A percentile compares a stretch with the other conserved stretches of the same genome.
These are phyloP conservation scores for Cladophialophora immunda DNA, from an alignment of 2,329 filamentous ascomycete genomes.

Conservation along the genomic window DNA sequence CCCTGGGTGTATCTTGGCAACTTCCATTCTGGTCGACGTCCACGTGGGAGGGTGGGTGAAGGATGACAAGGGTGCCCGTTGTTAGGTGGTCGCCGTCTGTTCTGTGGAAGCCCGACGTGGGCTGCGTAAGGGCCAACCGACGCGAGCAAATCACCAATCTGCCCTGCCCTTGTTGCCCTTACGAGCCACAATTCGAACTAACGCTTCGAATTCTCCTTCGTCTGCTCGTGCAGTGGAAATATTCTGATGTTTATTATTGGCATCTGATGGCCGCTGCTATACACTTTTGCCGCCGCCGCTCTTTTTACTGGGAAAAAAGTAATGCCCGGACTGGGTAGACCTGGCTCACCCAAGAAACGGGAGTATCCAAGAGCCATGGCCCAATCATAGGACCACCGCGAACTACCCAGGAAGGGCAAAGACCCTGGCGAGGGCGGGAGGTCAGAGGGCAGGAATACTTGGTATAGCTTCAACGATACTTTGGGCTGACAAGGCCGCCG, in stretches of 20 bases:
- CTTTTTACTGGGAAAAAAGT: too few species aligned
- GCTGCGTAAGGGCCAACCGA: background rate
- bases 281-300: too few species aligned
- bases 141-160: background rate
- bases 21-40: background rate
- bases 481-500: background rate
- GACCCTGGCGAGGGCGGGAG: background rate
- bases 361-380: background rate
- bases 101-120: background rate
- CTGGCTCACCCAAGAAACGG: background rate
- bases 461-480: background rate
- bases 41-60: constrained; percentile 8
- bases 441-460: background rate
- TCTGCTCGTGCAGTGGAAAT: background rate
- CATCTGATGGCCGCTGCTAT: background rate
- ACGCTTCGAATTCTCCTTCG: background rate
- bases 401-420: constrained; percentile 8
- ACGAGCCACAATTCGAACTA: background rate
- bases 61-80: background rate
- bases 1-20: constrained; percentile 1
- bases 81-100: background rate
- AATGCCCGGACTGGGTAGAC: background rate
- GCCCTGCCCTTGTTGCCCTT: background rate
- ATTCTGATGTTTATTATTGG: background rate
- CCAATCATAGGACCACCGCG: background rate